These are phyloP conservation scores for Rubia balearica DNA, from an alignment of 305 asterid genomes.

Conservation along the genomic window DNA sequence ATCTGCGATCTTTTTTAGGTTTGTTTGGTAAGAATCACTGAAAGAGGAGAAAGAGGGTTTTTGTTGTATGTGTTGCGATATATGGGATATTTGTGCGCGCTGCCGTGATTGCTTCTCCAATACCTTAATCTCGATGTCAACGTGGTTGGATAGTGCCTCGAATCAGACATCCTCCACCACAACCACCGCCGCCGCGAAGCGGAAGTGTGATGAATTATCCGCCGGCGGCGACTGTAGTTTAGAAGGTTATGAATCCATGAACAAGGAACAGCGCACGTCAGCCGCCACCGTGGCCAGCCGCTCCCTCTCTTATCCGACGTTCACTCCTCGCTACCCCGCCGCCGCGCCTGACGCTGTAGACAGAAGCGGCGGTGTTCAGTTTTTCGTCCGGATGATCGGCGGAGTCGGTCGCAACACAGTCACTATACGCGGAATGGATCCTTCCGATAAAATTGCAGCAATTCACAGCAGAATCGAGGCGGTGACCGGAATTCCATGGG, in stretches of 20 bases:
- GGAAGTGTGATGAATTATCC: slow-evolving; percentile 50
- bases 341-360: not conserved
- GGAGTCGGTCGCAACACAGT: slow-evolving; percentile 26
- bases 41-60: not conserved
- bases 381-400: slow-evolving; percentile 60
- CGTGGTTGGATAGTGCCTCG: slow-evolving; percentile 20
- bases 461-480: slow-evolving; percentile 49
- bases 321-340: slow-evolving; percentile 8
- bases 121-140: slow-evolving; percentile 36
- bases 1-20: not conserved
- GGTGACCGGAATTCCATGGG: slow-evolving; percentile 50
- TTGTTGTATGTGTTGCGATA: slow-evolving; percentile 11
- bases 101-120: slow-evolving; percentile 11
- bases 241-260: slow-evolving; percentile 31
- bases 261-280: slow-evolving; percentile 45
- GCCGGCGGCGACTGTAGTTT: slow-evolving; percentile 29
- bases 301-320: slow-evolving; percentile 18
- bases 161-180: not conserved
- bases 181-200: slow-evolving; percentile 22
- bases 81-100: slow-evolving; percentile 24
- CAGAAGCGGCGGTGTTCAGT: slow-evolving; percentile 36
- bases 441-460: slow-evolving; percentile 43
- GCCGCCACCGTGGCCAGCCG: slow-evolving; percentile 5
- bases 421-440: slow-evolving; percentile 52
- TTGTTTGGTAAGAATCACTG: not conserved